Conservation (phyloP, 495 filamentous ascomycete species). For the Podospora sp. region DNA sequence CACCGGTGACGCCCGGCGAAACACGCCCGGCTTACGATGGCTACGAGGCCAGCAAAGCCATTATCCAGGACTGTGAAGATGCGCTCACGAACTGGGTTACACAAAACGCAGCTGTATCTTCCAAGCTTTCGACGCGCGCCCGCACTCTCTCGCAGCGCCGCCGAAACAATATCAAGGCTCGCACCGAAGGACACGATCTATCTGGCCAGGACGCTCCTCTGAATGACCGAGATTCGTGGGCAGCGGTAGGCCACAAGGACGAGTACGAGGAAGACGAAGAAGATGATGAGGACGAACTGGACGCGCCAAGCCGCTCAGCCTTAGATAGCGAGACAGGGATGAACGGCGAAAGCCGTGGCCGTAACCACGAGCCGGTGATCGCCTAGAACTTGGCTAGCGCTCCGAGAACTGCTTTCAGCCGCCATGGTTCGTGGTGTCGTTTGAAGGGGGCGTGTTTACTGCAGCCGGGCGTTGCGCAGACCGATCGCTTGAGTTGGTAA, state of each 20-base stretch:
- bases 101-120: slow-evolving; percentile 82
- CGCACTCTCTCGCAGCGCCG: slow-evolving; percentile 85
- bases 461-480: not conserved
- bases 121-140: slow-evolving; percentile 81
- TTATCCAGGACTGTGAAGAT: slow-evolving; percentile 99
- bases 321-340: slow-evolving; percentile 47
- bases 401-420: not conserved
- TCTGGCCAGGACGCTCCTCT: slow-evolving; percentile 82
- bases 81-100: slow-evolving; percentile 95
- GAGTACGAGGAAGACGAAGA: slow-evolving; percentile 55
- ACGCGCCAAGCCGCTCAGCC: slow-evolving; percentile 46
- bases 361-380: slow-evolving; percentile 39
- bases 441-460: not conserved
- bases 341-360: slow-evolving; percentile 52
- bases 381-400: slow-evolving; percentile 24
- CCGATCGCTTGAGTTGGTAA: not conserved
- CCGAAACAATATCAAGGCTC: slow-evolving; percentile 66
- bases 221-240: slow-evolving; percentile 86
- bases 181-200: slow-evolving; percentile 64
- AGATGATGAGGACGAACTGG: slow-evolving; percentile 55
- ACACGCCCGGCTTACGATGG: slow-evolving; percentile 96
- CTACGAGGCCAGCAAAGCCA: slow-evolving; percentile 97
- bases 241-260: slow-evolving; percentile 71
- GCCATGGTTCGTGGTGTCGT: not conserved
- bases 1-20: slow-evolving; percentile 94